Conservation (phyloP, 257 asterid species). For the Fraxinus quadrangulata region DNA sequence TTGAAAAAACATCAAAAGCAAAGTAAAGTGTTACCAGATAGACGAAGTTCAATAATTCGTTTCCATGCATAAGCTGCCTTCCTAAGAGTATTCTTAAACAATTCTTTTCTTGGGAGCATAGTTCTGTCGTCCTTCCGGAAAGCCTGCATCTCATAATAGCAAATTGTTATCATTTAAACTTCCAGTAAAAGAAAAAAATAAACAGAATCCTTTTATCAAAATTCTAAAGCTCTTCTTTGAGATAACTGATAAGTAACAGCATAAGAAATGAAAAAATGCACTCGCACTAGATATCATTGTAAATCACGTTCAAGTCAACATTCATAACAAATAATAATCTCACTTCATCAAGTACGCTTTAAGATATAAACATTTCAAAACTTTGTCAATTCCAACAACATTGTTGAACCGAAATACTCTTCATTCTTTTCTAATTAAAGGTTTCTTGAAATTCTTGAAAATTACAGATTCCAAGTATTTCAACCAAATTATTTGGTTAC, state of each 20-base stretch:
- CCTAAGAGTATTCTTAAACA: constrained; percentile 89
- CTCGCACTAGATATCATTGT: neutral
- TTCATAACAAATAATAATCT: neutral
- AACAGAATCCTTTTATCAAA: constrained; percentile 6
- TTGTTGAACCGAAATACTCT: neutral
- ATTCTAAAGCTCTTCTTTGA: neutral
- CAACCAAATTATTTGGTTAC: neutral
- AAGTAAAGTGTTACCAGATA: constrained; percentile 49
- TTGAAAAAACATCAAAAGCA: neutral
- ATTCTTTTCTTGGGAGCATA: constrained; percentile 79
- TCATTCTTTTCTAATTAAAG: neutral
- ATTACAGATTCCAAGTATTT: neutral
- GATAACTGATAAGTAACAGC: neutral
- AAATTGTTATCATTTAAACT: neutral
- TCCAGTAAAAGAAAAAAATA: neutral
- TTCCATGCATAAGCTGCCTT: constrained; percentile 90
- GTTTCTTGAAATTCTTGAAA: neutral
- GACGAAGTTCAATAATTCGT: constrained; percentile 65
- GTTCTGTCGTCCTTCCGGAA: constrained; percentile 84
- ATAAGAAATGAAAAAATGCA: neutral
- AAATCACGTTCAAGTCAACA: neutral
- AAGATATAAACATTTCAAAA: neutral
- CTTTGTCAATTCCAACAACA: neutral
- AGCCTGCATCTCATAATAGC: constrained; percentile 44
- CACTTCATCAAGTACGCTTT: neutral